Conservation (phyloP, 495 filamentous ascomycete genomes). For the Penicillium argentinense region DNA sequence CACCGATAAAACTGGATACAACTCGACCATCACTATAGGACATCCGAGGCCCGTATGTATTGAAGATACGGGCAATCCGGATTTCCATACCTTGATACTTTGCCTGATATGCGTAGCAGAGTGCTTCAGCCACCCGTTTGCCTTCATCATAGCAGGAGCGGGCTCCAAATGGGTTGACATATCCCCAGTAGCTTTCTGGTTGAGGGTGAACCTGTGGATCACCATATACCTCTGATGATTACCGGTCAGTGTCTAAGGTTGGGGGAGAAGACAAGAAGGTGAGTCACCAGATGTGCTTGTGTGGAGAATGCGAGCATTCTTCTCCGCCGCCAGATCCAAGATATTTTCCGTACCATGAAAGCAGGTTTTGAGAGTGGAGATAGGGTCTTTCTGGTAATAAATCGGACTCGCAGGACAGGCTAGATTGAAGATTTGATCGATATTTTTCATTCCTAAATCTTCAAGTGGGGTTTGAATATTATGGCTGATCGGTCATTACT, state of each 20-base stretch:
- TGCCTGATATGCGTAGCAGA: conserved; percentile 19
- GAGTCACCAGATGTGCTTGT: conserved; percentile 18
- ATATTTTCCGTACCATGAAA: conserved; percentile 16
- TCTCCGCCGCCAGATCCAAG: conserved; percentile 7
- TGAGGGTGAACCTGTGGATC: conserved; percentile 20
- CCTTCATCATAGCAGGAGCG: conserved; percentile 25
- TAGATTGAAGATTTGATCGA: conserved; percentile 20
- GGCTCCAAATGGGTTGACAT: conserved; percentile 21
- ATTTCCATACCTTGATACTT: conserved; percentile 8
- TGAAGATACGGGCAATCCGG: conserved; percentile 22
- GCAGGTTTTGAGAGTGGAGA: conserved; percentile 14
- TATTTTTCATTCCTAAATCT: not conserved
- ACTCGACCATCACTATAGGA: conserved; percentile 15
- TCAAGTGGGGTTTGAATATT: conserved; percentile 14
- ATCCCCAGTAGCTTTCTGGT: conserved; percentile 21
- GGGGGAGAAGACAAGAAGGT: not conserved
- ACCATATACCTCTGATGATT: conserved; percentile 17
- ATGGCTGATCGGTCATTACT: conserved; percentile 5
- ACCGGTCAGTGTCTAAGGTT: not conserved
- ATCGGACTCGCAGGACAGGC: conserved; percentile 23
- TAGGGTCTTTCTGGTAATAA: conserved; percentile 21
- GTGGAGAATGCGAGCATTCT: conserved; percentile 11
- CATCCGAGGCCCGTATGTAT: conserved; percentile 22
- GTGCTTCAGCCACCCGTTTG: conserved; percentile 18
- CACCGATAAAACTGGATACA: conserved; percentile 17